Base-by-base conservation (phyloP, 768 basidiomycete species). In the Thelephora ganbajun region DNA sequence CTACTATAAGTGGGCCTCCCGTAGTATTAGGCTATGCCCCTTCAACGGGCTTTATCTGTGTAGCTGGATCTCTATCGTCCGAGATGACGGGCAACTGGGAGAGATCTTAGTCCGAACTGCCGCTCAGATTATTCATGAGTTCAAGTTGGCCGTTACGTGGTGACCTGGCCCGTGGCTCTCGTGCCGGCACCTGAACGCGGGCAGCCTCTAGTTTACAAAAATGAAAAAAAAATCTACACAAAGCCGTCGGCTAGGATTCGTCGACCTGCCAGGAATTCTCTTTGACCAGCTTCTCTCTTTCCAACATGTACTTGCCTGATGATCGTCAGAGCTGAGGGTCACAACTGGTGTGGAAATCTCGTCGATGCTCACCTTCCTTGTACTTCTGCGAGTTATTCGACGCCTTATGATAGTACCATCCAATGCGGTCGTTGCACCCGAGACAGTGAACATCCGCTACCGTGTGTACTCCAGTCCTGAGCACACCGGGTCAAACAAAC, bases 371-470 rank as follows among this genome's bases (percentile, higher is more conserved):
- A 77, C 86, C 81, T 74, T 90, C 87, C 61, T 89, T 90, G 59
- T 90, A 89, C 59, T 82, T 87, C 73, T 90, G 87, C 2, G 75
- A 70, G 35, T 68, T 65, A 53, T 89, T 83, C 0, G 79, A 72
- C 11, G 87, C 84, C 57, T 80, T 83, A 60, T 84, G 77, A 54
- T 90, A 90, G 57, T 70, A 86, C 86, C 87, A 90, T 1, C 87
- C 86, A 3, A 89, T 49, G 33, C 83, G 72, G 13, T 83, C 83
- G 48, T 80, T 78, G 63, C 87, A 90, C 0, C 83, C 84, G 30
- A 83, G 46, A 56, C 87, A 90, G 58, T 76, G 88, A 1, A 79
- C 74, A 57, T 90, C 87, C 11, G 84, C 81, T 6, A 90, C 87
- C 1, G 80, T 80, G 53, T 89, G 84, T 3, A 83, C 73, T 4